phyloP scores from a whole-genome alignment of 305 asterid genomes.

The Fraxinus paxiana region DNA sequence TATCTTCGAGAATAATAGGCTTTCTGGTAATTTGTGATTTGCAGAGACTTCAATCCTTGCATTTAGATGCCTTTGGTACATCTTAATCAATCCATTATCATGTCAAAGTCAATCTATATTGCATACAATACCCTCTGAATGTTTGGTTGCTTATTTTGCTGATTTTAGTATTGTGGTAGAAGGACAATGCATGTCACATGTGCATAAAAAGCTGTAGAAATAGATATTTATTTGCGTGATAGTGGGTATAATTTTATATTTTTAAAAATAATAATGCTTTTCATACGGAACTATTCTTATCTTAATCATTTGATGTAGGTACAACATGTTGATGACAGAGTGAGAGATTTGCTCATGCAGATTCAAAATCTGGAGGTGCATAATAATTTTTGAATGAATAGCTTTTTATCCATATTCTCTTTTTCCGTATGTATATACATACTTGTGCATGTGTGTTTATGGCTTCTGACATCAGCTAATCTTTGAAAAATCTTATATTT shows the following conservation, averaged over 20 bases:
- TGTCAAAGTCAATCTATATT: no score
- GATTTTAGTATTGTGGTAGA: not conserved
- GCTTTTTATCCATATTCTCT: slow-evolving; percentile 13
- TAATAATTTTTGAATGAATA: slow-evolving; percentile 13
- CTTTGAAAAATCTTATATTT: not conserved
- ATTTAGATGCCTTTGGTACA: not conserved
- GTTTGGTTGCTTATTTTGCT: slow-evolving; percentile 4
- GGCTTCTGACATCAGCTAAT: not conserved
- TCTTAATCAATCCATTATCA: not conserved
- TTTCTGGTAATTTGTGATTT: not conserved
- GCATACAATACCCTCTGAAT: no score
- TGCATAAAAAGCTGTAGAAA: not conserved
- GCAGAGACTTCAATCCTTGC: not conserved
- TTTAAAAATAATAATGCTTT: not conserved
- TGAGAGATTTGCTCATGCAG: slow-evolving; percentile 51
- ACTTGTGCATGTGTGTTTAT: not conserved
- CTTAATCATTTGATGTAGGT: slow-evolving; percentile 43
- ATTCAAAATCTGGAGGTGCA: slow-evolving; percentile 73
- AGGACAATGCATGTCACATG: not conserved
- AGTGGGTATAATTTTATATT: not conserved
- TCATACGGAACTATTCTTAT: slow-evolving; percentile 7
- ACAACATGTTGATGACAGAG: slow-evolving; percentile 65
- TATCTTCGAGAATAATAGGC: not conserved
- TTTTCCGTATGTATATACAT: not conserved
- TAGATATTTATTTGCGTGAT: not conserved